These are phyloP conservation scores for Elongisporangium prolatum DNA, from an alignment of 352 stramenopile species.

Conservation along the genomic window DNA sequence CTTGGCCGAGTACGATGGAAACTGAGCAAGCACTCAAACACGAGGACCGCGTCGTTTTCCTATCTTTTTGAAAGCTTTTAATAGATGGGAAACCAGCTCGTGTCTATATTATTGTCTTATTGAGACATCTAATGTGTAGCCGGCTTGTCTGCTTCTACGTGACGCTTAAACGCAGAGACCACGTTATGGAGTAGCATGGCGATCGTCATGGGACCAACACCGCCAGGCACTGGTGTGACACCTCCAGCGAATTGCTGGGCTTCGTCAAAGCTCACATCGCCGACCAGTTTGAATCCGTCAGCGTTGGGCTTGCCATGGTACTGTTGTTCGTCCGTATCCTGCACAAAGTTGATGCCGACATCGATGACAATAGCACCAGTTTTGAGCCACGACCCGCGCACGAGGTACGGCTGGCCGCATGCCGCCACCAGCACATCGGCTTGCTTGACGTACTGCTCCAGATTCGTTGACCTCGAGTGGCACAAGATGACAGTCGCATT, in stretches of 20 bases:
- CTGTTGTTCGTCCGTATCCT: conserved; percentile 9
- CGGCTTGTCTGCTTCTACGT: conserved; percentile 18
- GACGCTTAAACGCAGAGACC: conserved; percentile 65
- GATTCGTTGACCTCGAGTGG: conserved; percentile 93
- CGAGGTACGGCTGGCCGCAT: conserved; percentile 93
- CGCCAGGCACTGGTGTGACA: conserved; percentile 97
- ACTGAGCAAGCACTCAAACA: not conserved
- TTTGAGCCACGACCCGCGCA: conserved; percentile 97
- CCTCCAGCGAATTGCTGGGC: conserved; percentile 78
- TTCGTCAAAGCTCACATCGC: conserved; percentile 93
- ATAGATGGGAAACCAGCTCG: not conserved
- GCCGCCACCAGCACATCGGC: conserved; percentile 98
- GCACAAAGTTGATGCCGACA: conserved; percentile 98
- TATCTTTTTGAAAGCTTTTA: not conserved
- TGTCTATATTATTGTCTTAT: not conserved
- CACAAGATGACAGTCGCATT: conserved; percentile 98
- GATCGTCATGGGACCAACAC: conserved; percentile 99
- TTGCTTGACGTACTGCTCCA: conserved; percentile 81
- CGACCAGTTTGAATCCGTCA: conserved; percentile 95
- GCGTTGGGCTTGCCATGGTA: conserved; percentile 52
- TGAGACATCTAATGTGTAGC: not conserved
- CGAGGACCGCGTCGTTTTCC: not conserved
- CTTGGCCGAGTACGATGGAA: not conserved
- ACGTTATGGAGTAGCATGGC: conserved; percentile 93
- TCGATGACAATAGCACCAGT: conserved; percentile 96